Percentiles rank a stretch among this genome's conserved stretches.
phyloP scores from a whole-genome alignment of 331 rosid genomes.

The Quercus lobata region DNA sequence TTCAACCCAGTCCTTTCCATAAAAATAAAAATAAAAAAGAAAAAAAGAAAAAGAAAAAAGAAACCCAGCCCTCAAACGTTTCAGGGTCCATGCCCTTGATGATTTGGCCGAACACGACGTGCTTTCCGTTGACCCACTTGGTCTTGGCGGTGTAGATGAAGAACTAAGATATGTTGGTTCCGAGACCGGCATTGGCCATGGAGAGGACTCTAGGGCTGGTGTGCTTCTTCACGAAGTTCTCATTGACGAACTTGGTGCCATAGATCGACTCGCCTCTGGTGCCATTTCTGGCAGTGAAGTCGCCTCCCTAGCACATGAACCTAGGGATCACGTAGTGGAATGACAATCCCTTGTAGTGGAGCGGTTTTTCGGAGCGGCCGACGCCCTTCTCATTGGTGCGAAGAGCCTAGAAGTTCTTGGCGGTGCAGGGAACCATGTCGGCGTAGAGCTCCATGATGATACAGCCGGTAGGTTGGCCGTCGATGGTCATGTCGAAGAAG shows the following conservation, averaged over 20 bases:
- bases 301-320: constrained; percentile 79
- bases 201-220: constrained; percentile 80
- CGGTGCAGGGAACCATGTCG: too few species aligned
- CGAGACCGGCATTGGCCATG: constrained; percentile 89
- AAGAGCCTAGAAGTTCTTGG: constrained; percentile 8
- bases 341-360: constrained; percentile 77
- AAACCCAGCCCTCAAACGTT: constrained; percentile 53
- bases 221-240: constrained; percentile 85
- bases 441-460: too few species aligned
- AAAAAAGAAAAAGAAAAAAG: too few species aligned
- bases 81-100: constrained; percentile 63
- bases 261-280: constrained; percentile 92
- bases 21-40: too few species aligned
- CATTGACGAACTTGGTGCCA: constrained; percentile 75
- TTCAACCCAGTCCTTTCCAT: too few species aligned
- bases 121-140: constrained; percentile 89
- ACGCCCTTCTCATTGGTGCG: constrained; percentile 93
- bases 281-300: constrained; percentile 87
- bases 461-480: too few species aligned
- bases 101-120: constrained; percentile 80
- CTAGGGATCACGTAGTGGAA: constrained; percentile 89
- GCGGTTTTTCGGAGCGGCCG: constrained; percentile 65
- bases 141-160: constrained; percentile 83
- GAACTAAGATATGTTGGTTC: constrained; percentile 90
- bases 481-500: constrained; percentile 66